These are phyloP conservation scores for Starmerella lactis-condensi DNA, from an alignment of 805 yeast species.

Conservation along the genomic window DNA sequence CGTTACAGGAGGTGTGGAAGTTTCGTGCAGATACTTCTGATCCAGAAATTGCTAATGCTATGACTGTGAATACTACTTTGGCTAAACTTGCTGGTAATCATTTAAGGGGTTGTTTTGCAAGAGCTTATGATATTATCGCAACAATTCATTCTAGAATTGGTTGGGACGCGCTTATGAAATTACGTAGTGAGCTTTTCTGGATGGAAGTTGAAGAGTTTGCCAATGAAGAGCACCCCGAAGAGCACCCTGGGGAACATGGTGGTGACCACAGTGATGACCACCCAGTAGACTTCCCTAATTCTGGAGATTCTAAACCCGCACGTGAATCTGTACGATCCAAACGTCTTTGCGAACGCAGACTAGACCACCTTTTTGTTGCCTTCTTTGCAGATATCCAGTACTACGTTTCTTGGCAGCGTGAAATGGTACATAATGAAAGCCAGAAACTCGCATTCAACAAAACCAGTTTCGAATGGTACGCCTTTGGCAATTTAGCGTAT, in stretches of 20 bases:
- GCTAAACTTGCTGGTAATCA: conserved; percentile 34
- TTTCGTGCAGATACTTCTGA: conserved; percentile 19
- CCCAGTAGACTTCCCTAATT: not conserved
- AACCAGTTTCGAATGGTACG: conserved; percentile 78
- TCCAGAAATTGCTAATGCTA: conserved; percentile 13
- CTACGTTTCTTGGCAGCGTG: conserved; percentile 88
- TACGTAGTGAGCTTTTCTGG: conserved; percentile 55
- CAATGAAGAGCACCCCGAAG: conserved; percentile 10
- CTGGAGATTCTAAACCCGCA: conserved; percentile 1
- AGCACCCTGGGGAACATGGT: not conserved
- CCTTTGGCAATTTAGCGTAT: conserved; percentile 67
- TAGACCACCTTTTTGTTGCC: conserved; percentile 53
- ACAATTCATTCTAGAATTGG: conserved; percentile 50
- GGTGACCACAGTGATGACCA: not conserved
- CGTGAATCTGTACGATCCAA: conserved; percentile 25
- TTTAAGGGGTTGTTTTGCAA: conserved; percentile 35
- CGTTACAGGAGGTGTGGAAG: conserved; percentile 33
- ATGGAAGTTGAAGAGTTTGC: conserved; percentile 37
- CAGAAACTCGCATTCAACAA: conserved; percentile 66
- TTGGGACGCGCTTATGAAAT: conserved; percentile 57
- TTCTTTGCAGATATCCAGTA: conserved; percentile 49
- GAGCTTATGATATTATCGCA: conserved; percentile 54
- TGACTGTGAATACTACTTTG: conserved; percentile 28
- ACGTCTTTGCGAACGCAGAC: conserved; percentile 57
- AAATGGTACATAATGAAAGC: conserved; percentile 69